Evolutionary conservation across 805 yeast genomes (phyloP).

Genomic region (Clavispora carvajalis): DNA sequence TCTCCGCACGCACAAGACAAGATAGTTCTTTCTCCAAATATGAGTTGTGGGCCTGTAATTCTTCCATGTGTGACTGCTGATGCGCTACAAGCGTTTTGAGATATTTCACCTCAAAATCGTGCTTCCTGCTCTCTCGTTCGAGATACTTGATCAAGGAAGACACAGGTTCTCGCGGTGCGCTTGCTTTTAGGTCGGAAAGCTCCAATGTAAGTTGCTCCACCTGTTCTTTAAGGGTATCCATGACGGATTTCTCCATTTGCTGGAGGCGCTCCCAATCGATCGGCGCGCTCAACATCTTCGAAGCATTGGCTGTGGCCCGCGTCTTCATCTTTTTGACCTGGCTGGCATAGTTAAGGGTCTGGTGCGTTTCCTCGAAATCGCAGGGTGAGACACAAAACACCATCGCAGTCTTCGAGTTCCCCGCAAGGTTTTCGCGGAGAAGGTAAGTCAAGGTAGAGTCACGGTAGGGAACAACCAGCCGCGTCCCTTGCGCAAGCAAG

Average conservation of each 20-base stretch:
- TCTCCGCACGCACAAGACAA: not conserved
- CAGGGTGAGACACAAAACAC: slow-evolving; percentile 81
- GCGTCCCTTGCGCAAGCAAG: slow-evolving; percentile 38
- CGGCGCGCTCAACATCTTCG: slow-evolving; percentile 23
- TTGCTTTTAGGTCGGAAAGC: slow-evolving; percentile 9
- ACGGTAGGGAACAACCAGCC: slow-evolving; percentile 56
- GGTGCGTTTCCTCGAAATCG: slow-evolving; percentile 71
- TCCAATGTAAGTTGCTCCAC: slow-evolving; percentile 23
- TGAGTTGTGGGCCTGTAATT: slow-evolving; percentile 18
- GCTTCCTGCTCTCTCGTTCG: slow-evolving; percentile 25
- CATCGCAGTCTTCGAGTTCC: slow-evolving; percentile 83
- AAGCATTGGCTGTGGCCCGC: slow-evolving; percentile 43
- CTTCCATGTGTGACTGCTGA: slow-evolving; percentile 17
- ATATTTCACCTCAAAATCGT: slow-evolving; percentile 32
- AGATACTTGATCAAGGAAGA: slow-evolving; percentile 25
- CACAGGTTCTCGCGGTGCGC: slow-evolving; percentile 5
- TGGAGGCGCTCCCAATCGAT: slow-evolving; percentile 30
- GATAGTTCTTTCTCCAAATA: slow-evolving; percentile 7
- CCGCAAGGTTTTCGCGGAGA: slow-evolving; percentile 70
- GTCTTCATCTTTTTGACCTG: slow-evolving; percentile 68
- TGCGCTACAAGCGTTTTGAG: slow-evolving; percentile 19
- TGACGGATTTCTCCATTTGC: slow-evolving; percentile 21
- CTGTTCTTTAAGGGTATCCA: slow-evolving; percentile 27
- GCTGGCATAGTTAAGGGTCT: slow-evolving; percentile 73
- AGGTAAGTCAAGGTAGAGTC: slow-evolving; percentile 75